Conservation (phyloP, 345 rosid genomes). For the Lumnitzera littorea region DNA sequence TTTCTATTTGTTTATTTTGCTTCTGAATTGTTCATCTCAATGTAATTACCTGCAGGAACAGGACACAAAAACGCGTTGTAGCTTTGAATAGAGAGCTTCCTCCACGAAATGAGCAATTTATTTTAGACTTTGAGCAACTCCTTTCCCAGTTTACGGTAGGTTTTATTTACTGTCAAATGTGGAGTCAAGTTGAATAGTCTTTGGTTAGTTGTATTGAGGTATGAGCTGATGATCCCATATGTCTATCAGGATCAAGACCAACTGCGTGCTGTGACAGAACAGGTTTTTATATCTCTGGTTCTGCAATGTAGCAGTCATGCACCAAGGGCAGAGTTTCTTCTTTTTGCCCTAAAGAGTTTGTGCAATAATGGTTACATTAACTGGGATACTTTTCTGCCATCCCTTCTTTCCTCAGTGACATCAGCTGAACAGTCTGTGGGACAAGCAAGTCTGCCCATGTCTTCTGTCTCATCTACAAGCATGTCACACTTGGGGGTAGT, state of each 20-base stretch:
- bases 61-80: constrained; percentile 78
- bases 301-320: constrained; percentile 76
- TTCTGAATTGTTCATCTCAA: neutral
- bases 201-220: neutral
- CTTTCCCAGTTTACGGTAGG: constrained; percentile 67
- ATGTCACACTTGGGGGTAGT: constrained; percentile 56
- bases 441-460: constrained; percentile 53
- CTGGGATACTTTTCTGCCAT: constrained; percentile 81
- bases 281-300: constrained; percentile 72
- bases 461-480: constrained; percentile 45
- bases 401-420: constrained; percentile 79
- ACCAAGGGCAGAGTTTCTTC: constrained; percentile 87
- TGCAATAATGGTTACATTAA: constrained; percentile 66
- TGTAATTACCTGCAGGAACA: constrained; percentile 44
- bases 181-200: neutral
- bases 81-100: constrained; percentile 82
- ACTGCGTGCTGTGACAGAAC: constrained; percentile 67
- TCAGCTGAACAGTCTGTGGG: constrained; percentile 55
- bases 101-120: constrained; percentile 87
- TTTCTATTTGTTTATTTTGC: neutral
- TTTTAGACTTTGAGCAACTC: constrained; percentile 76
- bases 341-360: constrained; percentile 76
- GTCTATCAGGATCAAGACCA: constrained; percentile 77
- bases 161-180: neutral
- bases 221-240: constrained; percentile 8